Evolutionary conservation across 768 basidiomycete genomes (phyloP), one percentile per base, ranked within the genome.

Genomic region (Scleroderma citrinum): DNA sequence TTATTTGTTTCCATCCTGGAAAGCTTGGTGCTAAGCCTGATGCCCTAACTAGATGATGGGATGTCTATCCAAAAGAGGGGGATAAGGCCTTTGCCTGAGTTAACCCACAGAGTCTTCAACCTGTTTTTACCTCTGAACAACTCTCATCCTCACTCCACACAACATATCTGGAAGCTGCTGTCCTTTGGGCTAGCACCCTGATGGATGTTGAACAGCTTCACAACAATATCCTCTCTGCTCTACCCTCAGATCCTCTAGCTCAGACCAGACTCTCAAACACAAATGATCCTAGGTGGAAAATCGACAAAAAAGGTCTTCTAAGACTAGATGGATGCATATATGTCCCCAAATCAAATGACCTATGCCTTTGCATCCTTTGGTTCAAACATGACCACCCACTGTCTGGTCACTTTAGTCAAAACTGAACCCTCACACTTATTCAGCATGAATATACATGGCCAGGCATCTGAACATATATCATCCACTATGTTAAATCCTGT

Each of bases 331-430:
- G 12, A 5, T 3, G n/a, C 6, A 35, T 35, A 3, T 35, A 35
- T 19, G 37, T 39, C 2, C n/a, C 12, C 5, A n/a, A 39, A 3
- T 3, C 16, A 5, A 31, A 62, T 0, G 46, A 67, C 51, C 59
- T 66, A 35, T 46, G 48, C 3, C 50, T 66, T 4, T 52, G 53
- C 1, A 40, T 63, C 17, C 56, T 71, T 10, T 47, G 56, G 11
- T 12, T 29, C 13, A 48, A 49, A 12, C 65, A 71, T 55, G 57
- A 67, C 43, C 50, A 58, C 21, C 54, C 49, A 19, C 49, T 58
- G 7, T 50, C 64, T 1, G 67, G 69, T 2, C 70, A 71, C 44
- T 65, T 53, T 26, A 66, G 72, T 7, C 54, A 57, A 30, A 56
- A 53, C 21, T 58, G 60, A 23, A 70, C 69, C 0, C 30, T 58